Evolutionary conservation across 345 rosid species (phyloP).

Genomic region (Eucalyptus rudis): DNA sequence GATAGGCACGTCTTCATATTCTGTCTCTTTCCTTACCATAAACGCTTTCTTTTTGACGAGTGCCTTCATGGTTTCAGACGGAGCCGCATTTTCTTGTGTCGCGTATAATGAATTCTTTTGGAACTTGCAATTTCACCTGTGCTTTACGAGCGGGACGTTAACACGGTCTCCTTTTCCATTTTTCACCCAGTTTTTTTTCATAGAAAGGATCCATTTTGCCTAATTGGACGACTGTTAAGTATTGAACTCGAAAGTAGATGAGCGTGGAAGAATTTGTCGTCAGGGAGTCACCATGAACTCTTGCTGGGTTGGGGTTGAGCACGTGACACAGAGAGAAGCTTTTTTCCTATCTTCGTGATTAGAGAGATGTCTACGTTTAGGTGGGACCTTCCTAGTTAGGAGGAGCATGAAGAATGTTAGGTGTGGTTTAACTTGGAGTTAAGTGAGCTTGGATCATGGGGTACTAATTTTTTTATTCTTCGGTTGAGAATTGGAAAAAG

Average conservation of each 20-base stretch:
- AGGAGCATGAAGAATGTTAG: neutral
- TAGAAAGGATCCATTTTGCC: neutral
- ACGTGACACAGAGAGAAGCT: neutral
- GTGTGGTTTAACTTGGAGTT: neutral
- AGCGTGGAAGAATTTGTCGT: neutral
- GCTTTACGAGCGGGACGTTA: neutral
- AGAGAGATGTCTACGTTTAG: neutral
- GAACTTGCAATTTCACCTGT: neutral
- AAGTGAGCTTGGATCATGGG: neutral
- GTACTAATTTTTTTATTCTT: neutral
- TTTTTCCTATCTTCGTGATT: neutral
- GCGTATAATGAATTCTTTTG: neutral
- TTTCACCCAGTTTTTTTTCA: neutral
- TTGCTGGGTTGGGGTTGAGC: neutral
- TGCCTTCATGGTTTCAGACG: neutral
- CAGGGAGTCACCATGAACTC: neutral
- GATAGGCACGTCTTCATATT: slow-evolving; percentile 2
- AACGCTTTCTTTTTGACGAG: neutral
- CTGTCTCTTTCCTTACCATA: neutral
- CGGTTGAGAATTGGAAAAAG: neutral
- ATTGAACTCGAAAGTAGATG: neutral
- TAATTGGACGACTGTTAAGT: neutral
- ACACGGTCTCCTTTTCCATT: neutral
- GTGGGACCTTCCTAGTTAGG: neutral
- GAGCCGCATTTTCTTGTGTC: neutral